Base-by-base conservation (phyloP, 75 land plant genomes). In the Pseudotsuga menziesii region DNA sequence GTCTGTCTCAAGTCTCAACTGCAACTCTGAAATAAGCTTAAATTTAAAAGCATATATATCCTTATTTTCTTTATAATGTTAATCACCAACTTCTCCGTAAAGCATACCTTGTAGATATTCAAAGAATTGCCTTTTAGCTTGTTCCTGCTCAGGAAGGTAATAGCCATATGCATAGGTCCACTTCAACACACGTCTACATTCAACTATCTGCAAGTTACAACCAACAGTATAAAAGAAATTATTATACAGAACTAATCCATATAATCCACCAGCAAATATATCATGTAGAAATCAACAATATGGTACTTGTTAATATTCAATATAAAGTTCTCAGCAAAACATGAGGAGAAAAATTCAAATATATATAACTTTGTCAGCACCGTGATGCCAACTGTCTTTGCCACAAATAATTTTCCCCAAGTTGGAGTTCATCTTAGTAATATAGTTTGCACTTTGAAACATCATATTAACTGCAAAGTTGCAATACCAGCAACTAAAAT, bases 101-200 rank as follows among this genome's bases (percentile, higher is more conserved):
- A 58, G n/a, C 16, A 36, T 57, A 81, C 88, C 89, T 78, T 84
- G 89, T 56, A 81, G 76, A 61, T 81, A 84, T 78, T 87, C 89
- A 73, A 87, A 87, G 59, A 87, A 79, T 71, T 76, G 78, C 58
- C 48, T 78, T 81, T 87, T 87, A 23, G 70, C 81, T 22, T 48
- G 67, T 64, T 87, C 87, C 20, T 84, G n/a, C 64, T 84, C 87
- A n/a, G 80, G 77, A 26, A 87, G 58, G 77, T 81, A 84, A 70
- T 76, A 81, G 20, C 83, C 82, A 75, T 87, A 81, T 67, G 87
- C 87, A 62, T 85, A 85, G 29, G 82, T 85, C 87, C 87, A 85
- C 58, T 85, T 85, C 56, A 85, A 57, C 25, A 85, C 85, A 55
- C 87, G 80, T 35, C 86, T 81, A 76, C 86, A 84, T 56, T 84